Conservation (phyloP, 1,284 basidiomycete genomes). For the Ceratobasidium sp. region DNA sequence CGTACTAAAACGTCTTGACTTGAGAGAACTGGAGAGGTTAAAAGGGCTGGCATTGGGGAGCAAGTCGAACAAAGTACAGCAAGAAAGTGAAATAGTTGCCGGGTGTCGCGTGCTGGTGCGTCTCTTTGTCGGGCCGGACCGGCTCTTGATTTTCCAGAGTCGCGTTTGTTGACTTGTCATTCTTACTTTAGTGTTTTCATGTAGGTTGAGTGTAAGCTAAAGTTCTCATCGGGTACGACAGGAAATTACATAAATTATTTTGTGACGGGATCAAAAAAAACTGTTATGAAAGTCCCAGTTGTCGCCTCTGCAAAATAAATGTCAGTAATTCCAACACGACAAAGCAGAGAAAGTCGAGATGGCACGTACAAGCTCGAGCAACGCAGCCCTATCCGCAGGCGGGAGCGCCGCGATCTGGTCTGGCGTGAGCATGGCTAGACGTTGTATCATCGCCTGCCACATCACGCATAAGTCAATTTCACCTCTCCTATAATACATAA, state of each 20-base stretch:
- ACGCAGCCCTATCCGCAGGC: constrained; percentile 64
- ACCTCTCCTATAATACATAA: background rate
- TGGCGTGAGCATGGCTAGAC: constrained; percentile 67
- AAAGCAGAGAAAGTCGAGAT: background rate
- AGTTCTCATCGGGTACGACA: background rate
- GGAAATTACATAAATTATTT: background rate
- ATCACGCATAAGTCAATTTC: background rate
- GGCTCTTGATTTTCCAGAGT: no score
- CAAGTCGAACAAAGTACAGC: no score
- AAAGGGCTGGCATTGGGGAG: no score
- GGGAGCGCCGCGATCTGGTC: constrained; percentile 68
- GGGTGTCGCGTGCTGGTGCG: no score
- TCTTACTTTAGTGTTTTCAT: no score
- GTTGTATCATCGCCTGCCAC: constrained; percentile 59
- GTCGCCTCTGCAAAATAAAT: constrained; percentile 15
- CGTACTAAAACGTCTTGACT: no score
- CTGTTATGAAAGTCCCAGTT: constrained; percentile 22
- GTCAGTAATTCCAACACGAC: no score
- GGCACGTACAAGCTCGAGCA: constrained; percentile 63
- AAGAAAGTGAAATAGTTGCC: no score
- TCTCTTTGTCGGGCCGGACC: no score
- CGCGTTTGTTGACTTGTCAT: no score
- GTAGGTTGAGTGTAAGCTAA: no score
- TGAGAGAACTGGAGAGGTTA: no score
- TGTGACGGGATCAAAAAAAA: background rate